Conservation (phyloP, 768 basidiomycete genomes). For the Lentinula detonsa region DNA sequence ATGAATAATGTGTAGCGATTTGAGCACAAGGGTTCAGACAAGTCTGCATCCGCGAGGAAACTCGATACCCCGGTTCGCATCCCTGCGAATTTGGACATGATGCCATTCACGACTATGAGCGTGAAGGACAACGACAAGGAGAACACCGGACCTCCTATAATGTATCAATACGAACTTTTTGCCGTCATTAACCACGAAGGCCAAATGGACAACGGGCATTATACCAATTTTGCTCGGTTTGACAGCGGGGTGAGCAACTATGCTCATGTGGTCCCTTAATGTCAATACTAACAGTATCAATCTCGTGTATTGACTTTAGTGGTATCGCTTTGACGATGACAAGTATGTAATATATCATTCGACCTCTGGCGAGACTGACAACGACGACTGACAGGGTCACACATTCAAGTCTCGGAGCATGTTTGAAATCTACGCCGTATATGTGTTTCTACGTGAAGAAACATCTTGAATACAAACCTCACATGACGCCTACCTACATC, state of each 20-base stretch:
- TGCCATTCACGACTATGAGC: slow-evolving; percentile 69
- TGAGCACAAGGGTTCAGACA: slow-evolving; percentile 77
- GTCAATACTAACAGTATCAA: neutral
- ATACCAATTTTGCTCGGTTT: slow-evolving; percentile 81
- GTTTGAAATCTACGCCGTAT: slow-evolving; percentile 73
- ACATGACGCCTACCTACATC: slow-evolving; percentile 63
- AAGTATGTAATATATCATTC: slow-evolving; percentile 45
- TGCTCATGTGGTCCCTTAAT: too few species aligned
- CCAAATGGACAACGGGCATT: slow-evolving; percentile 91
- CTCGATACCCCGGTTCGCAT: slow-evolving; percentile 81
- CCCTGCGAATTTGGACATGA: slow-evolving; percentile 83
- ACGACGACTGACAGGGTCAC: slow-evolving; percentile 48
- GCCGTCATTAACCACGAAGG: slow-evolving; percentile 95
- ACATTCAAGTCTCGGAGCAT: slow-evolving; percentile 58
- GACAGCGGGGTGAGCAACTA: slow-evolving; percentile 65
- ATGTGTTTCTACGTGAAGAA: slow-evolving; percentile 97
- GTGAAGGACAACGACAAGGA: slow-evolving; percentile 49
- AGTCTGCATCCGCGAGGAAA: slow-evolving; percentile 71
- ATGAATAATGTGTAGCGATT: slow-evolving; percentile 62
- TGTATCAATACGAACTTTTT: slow-evolving; percentile 90
- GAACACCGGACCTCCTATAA: slow-evolving; percentile 49
- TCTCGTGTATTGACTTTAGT: slow-evolving; percentile 36
- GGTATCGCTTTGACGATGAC: slow-evolving; percentile 94
- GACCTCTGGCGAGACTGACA: slow-evolving; percentile 5
- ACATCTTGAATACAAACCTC: slow-evolving; percentile 76